These are phyloP conservation scores for Atalantia buxifolia DNA, from an alignment of 345 rosid genomes.

Conservation along the genomic window DNA sequence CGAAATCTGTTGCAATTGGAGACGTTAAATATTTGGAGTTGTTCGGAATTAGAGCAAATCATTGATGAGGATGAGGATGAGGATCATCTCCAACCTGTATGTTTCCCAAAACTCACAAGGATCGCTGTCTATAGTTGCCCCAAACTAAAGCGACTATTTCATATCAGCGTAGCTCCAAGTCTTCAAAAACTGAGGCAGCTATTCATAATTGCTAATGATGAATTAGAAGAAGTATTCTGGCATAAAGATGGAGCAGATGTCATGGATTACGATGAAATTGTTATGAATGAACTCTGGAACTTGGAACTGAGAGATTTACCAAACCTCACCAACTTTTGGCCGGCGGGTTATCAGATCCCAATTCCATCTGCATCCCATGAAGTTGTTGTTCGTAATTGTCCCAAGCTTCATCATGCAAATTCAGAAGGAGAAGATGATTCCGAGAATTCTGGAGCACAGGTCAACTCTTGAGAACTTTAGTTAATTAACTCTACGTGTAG, in stretches of 20 bases:
- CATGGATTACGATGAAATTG: neutral
- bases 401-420: neutral
- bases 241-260: neutral
- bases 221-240: neutral
- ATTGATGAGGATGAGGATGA: neutral
- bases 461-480: too few species aligned
- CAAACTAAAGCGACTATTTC: neutral
- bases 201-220: fast-evolving
- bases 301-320: fast-evolving
- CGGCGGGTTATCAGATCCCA: neutral
- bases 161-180: neutral
- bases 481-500: too few species aligned
- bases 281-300: fast-evolving
- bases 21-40: fast-evolving
- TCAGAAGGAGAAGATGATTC: too few species aligned
- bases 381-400: neutral
- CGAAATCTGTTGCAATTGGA: neutral
- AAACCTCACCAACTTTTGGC: neutral
- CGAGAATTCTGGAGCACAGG: too few species aligned
- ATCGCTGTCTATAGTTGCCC: fast-evolving
- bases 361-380: neutral
- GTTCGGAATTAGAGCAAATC: neutral
- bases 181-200: neutral
- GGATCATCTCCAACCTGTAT: neutral
- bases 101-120: neutral